A percentile compares a stretch with the other conserved stretches of the same genome.
Conservation (phyloP, 2,329 filamentous ascomycete genomes). For the Cytospora leucostoma region DNA sequence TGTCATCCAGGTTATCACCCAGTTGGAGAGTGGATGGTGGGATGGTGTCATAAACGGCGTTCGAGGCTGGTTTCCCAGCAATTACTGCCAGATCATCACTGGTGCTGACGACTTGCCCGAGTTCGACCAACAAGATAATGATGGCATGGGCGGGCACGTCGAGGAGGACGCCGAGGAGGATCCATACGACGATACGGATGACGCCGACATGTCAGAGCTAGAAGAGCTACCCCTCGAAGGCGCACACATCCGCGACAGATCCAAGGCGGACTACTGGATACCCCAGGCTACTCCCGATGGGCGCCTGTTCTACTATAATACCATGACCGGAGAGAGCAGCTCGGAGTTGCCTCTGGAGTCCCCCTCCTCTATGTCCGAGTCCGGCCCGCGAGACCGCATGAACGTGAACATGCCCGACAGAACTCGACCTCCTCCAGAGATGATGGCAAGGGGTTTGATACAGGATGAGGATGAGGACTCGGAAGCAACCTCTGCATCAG, state of each 20-base stretch:
- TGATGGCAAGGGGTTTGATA: constrained; percentile 81
- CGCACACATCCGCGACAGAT: constrained; percentile 62
- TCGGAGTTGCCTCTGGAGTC: constrained; percentile 95
- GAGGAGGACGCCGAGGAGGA: constrained; percentile 52
- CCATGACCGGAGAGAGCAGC: constrained; percentile 89
- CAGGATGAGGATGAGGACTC: constrained; percentile 91
- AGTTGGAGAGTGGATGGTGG: constrained; percentile 99
- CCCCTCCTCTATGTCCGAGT: constrained; percentile 76
- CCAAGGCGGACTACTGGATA: constrained; percentile 96
- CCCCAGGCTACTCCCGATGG: constrained; percentile 95
- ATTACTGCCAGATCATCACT: constrained; percentile 89
- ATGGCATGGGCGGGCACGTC: constrained; percentile 59
- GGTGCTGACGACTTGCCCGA: constrained; percentile 73
- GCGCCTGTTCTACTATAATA: constrained; percentile 96
- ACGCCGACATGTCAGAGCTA: constrained; percentile 44
- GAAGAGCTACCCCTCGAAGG: constrained; percentile 68
- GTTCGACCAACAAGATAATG: constrained; percentile 63
- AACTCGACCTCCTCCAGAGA: constrained; percentile 83
- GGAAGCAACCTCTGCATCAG: constrained; percentile 77
- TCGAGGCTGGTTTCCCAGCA: constrained; percentile 98
- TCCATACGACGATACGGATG: constrained; percentile 61
- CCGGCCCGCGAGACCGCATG: constrained; percentile 82
- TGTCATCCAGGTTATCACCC: constrained; percentile 97
- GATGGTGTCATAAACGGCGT: constrained; percentile 97
- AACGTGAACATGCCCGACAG: constrained; percentile 88